These are phyloP conservation scores for Ananas comosus DNA, from an alignment of 176 grass and related monocot genomes.

Conservation along the genomic window DNA sequence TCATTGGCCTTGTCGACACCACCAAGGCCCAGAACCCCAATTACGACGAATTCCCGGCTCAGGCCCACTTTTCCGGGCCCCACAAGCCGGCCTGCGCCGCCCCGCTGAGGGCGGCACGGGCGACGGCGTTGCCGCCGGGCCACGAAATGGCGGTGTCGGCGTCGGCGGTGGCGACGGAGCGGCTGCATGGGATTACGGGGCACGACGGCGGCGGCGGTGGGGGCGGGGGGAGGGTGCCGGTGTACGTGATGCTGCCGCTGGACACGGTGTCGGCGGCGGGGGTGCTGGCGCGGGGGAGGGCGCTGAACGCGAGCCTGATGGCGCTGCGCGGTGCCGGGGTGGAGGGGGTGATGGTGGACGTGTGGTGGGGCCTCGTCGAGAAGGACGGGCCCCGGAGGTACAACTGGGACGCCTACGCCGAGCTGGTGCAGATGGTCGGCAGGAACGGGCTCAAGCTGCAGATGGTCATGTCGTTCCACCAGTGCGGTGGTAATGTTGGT, in stretches of 20 bases:
- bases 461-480: constrained; percentile 86
- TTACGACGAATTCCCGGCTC: constrained; percentile 25
- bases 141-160: background rate
- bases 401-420: constrained; percentile 80
- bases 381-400: constrained; percentile 51
- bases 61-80: constrained; percentile 14
- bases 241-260: constrained; percentile 94
- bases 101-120: constrained; percentile 12
- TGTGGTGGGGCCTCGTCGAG: constrained; percentile 96
- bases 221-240: constrained; percentile 32
- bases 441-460: constrained; percentile 64
- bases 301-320: constrained; percentile 66
- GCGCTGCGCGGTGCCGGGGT: constrained; percentile 72
- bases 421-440: constrained; percentile 80
- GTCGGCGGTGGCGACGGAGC: constrained; percentile 15
- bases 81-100: constrained; percentile 1
- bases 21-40: constrained; percentile 42
- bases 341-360: constrained; percentile 94
- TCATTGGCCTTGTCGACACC: constrained; percentile 36
- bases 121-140: background rate
- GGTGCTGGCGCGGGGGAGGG: constrained; percentile 29
- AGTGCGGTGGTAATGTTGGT: constrained; percentile 48
- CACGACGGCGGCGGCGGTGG: background rate
- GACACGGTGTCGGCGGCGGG: constrained; percentile 59
- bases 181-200: constrained; percentile 21